These are phyloP conservation scores for Alternaria viburni DNA, from an alignment of 2,329 filamentous ascomycete genomes.

Conservation along the genomic window DNA sequence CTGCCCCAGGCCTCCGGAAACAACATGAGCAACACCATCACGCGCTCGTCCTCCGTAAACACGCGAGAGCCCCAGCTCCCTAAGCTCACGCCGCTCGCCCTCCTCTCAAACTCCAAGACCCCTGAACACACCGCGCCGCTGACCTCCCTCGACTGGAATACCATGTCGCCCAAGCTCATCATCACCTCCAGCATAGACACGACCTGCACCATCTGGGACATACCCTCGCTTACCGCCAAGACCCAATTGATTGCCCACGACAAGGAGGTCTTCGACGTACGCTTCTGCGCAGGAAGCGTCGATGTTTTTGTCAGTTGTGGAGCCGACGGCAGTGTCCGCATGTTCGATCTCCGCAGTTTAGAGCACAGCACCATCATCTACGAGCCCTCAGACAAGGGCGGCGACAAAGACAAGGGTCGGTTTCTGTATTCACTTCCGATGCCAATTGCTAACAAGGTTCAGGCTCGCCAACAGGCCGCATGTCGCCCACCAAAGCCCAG, in stretches of 20 bases:
- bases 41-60: conserved; percentile 66
- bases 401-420: conserved; percentile 52
- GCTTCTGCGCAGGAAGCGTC: conserved; percentile 97
- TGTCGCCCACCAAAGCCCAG: conserved; percentile 77
- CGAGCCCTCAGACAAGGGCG: conserved; percentile 87
- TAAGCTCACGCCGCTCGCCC: conserved; percentile 89
- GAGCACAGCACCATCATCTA: conserved; percentile 99
- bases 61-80: conserved; percentile 67
- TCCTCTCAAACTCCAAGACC: conserved; percentile 97
- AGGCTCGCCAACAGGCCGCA: conserved; percentile 57
- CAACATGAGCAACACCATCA: conserved; percentile 73
- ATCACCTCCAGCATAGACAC: conserved; percentile 99
- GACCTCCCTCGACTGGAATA: conserved; percentile 98
- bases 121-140: conserved; percentile 97
- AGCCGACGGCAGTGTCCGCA: conserved; percentile 94
- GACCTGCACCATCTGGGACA: conserved; percentile 99
- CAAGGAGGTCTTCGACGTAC: conserved; percentile 98
- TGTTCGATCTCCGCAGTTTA: conserved; percentile 96
- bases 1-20: conserved; percentile 64
- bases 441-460: conserved; percentile 8
- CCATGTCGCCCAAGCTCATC: conserved; percentile 92
- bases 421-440: background rate
- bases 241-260: conserved; percentile 98
- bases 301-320: conserved; percentile 98
- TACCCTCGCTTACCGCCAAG: conserved; percentile 95